Conservation (phyloP, 2,329 filamentous ascomycete species). For the Cercospora sp. region DNA sequence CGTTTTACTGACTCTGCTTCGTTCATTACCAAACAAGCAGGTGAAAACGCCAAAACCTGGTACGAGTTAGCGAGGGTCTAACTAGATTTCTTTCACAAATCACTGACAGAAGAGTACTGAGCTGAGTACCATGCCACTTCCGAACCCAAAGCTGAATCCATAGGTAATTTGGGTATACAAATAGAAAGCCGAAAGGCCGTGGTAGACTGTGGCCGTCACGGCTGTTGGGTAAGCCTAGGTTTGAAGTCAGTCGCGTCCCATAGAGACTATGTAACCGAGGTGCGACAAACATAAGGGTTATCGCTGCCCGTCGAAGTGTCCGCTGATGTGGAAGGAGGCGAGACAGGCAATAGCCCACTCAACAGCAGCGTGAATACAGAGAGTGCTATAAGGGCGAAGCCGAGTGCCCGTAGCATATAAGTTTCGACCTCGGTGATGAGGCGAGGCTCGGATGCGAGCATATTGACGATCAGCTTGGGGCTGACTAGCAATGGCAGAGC, state of each 20-base stretch:
- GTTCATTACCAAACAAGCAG: constrained; percentile 58
- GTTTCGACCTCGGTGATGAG: constrained; percentile 62
- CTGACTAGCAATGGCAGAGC: constrained; percentile 58
- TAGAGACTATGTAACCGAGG: neutral
- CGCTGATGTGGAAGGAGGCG: constrained; percentile 11
- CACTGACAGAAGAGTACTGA: constrained; percentile 54
- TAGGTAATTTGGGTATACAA: constrained; percentile 67
- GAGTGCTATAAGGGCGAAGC: constrained; percentile 66
- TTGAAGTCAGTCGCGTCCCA: constrained; percentile 10
- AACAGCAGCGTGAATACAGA: constrained; percentile 66
- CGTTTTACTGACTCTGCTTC: constrained; percentile 59
- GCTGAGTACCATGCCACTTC: constrained; percentile 61
- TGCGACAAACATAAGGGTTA: constrained; percentile 5
- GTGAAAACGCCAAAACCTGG: constrained; percentile 63
- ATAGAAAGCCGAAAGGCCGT: constrained; percentile 63
- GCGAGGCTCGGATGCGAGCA: constrained; percentile 59
- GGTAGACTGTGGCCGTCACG: constrained; percentile 64
- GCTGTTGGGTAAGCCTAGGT: constrained; percentile 61
- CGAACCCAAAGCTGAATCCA: constrained; percentile 55
- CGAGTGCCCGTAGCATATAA: constrained; percentile 73
- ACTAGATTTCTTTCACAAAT: neutral
- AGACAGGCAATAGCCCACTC: constrained; percentile 69
- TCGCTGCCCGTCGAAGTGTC: neutral
- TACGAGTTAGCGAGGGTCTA: neutral
- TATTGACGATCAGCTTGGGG: constrained; percentile 61